phyloP scores from a whole-genome alignment of 2,329 filamentous ascomycete genomes.

The Xylaria hypoxylon region DNA sequence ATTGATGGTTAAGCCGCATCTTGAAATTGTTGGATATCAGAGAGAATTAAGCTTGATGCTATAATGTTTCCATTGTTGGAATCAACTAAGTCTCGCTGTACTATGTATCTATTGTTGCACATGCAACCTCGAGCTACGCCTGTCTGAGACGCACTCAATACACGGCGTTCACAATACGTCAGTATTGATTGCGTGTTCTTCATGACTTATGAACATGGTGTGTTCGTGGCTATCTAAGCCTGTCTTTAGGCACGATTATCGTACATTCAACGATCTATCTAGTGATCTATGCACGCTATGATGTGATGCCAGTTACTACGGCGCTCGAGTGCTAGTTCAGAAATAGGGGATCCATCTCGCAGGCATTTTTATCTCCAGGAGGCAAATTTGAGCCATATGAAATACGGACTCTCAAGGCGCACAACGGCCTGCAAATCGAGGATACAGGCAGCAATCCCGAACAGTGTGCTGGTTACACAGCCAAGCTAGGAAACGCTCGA shows the following conservation, averaged over 20 bases:
- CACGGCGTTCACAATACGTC: neutral
- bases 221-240: neutral
- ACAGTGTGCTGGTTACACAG: constrained; percentile 73
- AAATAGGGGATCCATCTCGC: neutral
- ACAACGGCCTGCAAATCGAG: constrained; percentile 83
- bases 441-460: constrained; percentile 78
- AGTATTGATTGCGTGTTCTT: neutral
- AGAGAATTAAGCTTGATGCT: no score
- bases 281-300: constrained; percentile 26
- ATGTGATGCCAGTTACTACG: neutral
- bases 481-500: constrained; percentile 82
- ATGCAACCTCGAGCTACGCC: no score
- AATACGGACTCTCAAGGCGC: constrained; percentile 67
- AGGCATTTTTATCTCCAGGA: neutral
- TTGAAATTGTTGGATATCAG: no score
- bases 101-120: no score
- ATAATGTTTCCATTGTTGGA: no score
- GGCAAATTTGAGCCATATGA: neutral
- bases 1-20: no score
- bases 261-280: constrained; percentile 30
- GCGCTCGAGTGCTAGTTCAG: constrained; percentile 6
- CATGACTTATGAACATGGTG: neutral
- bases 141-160: no score
- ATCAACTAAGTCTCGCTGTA: no score
- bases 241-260: constrained; percentile 7